phyloP scores from a whole-genome alignment of 2,329 filamentous ascomycete species.

The Biscogniauxia mediterranea region DNA sequence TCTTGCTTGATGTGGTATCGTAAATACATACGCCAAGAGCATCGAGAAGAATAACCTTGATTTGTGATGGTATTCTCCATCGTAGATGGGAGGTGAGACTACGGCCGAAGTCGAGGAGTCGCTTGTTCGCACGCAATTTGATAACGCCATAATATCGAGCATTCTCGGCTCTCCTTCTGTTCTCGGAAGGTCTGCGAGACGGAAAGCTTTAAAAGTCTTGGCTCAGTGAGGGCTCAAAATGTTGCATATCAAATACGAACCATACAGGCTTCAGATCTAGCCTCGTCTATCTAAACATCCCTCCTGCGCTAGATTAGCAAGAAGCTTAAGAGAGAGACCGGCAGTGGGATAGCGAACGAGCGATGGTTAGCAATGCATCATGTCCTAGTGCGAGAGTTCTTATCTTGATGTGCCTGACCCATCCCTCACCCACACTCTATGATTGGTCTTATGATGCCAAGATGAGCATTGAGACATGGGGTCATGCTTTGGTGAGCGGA shows the following conservation, averaged over 20 bases:
- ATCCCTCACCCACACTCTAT: not conserved
- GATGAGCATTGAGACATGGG: conserved; percentile 19
- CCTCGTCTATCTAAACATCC: not conserved
- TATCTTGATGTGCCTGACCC: conserved; percentile 9
- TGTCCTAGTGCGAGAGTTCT: conserved; percentile 15
- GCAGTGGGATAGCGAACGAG: not conserved
- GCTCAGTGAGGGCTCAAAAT: conserved; percentile 1
- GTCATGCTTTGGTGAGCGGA: conserved; percentile 20
- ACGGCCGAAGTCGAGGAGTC: not conserved
- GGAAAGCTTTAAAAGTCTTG: conserved; percentile 8
- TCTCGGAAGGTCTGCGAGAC: conserved; percentile 28
- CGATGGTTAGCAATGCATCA: conserved; percentile 1
- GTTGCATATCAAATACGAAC: not conserved
- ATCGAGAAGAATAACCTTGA: not conserved
- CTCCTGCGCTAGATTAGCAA: not conserved
- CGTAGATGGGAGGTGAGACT: not conserved
- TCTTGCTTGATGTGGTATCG: not conserved
- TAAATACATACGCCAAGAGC: not conserved
- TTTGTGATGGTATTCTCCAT: not conserved
- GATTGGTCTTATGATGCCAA: conserved; percentile 9
- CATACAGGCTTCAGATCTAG: not conserved
- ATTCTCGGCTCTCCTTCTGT: conserved; percentile 23
- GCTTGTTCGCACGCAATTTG: conserved; percentile 9
- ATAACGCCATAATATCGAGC: conserved; percentile 12
- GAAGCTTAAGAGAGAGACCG: not conserved